A percentile compares a stretch with the other conserved stretches of the same genome.
phyloP scores from a whole-genome alignment of 768 basidiomycete genomes.

The Coprinellus micaceus region DNA sequence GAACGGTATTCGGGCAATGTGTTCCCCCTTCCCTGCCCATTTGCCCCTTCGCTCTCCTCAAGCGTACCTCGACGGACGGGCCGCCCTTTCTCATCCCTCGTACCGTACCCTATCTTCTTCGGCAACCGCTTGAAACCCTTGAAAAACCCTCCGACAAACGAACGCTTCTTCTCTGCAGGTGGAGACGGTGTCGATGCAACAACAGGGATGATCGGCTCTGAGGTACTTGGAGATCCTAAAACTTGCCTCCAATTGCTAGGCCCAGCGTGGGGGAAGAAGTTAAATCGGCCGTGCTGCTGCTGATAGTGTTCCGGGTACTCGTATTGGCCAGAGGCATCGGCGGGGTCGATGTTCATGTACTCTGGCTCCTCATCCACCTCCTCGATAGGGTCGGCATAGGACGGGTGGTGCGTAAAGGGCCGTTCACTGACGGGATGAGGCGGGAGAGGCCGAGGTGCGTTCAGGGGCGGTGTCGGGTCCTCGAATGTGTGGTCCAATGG shows the following conservation, averaged over 20 bases:
- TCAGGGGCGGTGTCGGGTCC: constrained; percentile 16
- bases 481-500: constrained; percentile 13
- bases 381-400: constrained; percentile 19
- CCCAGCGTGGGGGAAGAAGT: not conserved
- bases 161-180: constrained; percentile 20
- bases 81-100: constrained; percentile 20
- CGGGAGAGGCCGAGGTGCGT: constrained; percentile 21
- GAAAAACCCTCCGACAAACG: constrained; percentile 36
- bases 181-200: not conserved
- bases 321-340: constrained; percentile 9
- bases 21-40: constrained; percentile 24
- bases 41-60: constrained; percentile 21
- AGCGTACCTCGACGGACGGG: constrained; percentile 19
- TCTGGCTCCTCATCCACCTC: constrained; percentile 18
- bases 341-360: constrained; percentile 26
- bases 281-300: not conserved
- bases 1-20: constrained; percentile 23
- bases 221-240: too few species aligned
- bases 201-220: too few species aligned
- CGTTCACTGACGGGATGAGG: constrained; percentile 14
- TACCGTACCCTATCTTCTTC: constrained; percentile 26
- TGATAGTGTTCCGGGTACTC: not conserved
- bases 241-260: too few species aligned
- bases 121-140: constrained; percentile 33
- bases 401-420: constrained; percentile 13